A percentile compares a stretch with the other conserved stretches of the same genome.
phyloP scores from a whole-genome alignment of 805 yeast species.

The Saturnispora besseyi region DNA sequence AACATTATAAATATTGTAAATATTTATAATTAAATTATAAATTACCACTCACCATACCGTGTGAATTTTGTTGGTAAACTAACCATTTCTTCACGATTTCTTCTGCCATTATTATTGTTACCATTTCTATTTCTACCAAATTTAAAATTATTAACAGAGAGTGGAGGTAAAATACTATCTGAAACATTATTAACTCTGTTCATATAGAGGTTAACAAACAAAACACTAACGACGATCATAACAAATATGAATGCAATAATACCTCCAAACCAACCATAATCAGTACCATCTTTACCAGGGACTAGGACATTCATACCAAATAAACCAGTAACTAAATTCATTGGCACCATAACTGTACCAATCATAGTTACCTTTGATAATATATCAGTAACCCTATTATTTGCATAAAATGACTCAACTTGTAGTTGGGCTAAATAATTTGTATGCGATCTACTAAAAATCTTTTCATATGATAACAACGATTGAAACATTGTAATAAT shows the following conservation, averaged over 20 bases:
- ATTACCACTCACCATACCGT: slow-evolving; percentile 25
- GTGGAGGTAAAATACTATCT: slow-evolving; percentile 10
- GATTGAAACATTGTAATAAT: slow-evolving; percentile 93
- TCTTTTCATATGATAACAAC: slow-evolving; percentile 82
- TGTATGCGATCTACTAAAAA: slow-evolving; percentile 83
- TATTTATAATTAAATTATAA: not conserved
- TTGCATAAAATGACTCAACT: slow-evolving; percentile 83
- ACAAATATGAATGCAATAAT: slow-evolving; percentile 26
- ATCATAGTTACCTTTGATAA: slow-evolving; percentile 81
- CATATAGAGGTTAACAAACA: slow-evolving; percentile 21
- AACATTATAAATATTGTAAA: no score
- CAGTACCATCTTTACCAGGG: slow-evolving; percentile 49
- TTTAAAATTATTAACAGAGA: slow-evolving; percentile 24
- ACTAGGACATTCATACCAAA: slow-evolving; percentile 93
- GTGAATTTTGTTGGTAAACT: slow-evolving; percentile 27
- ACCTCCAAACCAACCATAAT: slow-evolving; percentile 47
- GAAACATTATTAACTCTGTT: slow-evolving; percentile 15
- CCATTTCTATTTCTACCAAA: slow-evolving; percentile 21
- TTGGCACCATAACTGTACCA: slow-evolving; percentile 85
- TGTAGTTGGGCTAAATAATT: slow-evolving; percentile 91
- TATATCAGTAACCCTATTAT: slow-evolving; percentile 77
- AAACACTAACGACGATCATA: slow-evolving; percentile 18
- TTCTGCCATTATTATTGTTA: slow-evolving; percentile 10
- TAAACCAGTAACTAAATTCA: slow-evolving; percentile 82
- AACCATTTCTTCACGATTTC: slow-evolving; percentile 18